Evolutionary conservation across 768 basidiomycete genomes (phyloP).

Genomic region (Russula brevipes): DNA sequence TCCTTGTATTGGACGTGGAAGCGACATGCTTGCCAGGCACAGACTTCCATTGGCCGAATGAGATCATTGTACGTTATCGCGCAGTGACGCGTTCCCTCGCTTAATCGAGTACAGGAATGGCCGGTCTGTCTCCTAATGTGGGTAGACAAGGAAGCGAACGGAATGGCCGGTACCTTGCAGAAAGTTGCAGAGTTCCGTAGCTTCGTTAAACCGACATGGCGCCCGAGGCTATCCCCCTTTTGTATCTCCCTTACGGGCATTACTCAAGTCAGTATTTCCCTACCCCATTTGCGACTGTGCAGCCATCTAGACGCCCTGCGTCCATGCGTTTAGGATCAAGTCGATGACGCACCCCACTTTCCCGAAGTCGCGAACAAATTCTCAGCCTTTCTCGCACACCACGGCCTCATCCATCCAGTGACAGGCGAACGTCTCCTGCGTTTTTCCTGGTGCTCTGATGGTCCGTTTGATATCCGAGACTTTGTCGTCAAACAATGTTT

Average conservation of each 20-base stretch:
- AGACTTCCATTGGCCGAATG: constrained; percentile 83
- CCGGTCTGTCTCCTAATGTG: constrained; percentile 87
- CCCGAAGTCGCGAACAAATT: constrained; percentile 60
- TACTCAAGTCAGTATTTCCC: constrained; percentile 61
- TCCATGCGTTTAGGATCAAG: constrained; percentile 56
- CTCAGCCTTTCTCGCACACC: constrained; percentile 59
- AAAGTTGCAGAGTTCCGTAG: constrained; percentile 79
- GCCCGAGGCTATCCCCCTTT: constrained; percentile 73
- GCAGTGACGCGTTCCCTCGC: neutral
- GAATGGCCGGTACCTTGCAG: constrained; percentile 53
- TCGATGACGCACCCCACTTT: constrained; percentile 75
- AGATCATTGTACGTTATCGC: constrained; percentile 74
- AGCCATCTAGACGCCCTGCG: neutral
- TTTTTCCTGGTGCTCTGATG: constrained; percentile 82
- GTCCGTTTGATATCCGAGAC: constrained; percentile 77
- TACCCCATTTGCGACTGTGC: neutral
- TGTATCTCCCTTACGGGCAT: constrained; percentile 89
- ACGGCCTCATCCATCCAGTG: constrained; percentile 60
- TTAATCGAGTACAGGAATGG: constrained; percentile 61
- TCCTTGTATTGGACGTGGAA: constrained; percentile 87
- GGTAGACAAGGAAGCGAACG: constrained; percentile 54
- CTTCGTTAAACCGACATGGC: constrained; percentile 86
- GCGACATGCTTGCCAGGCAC: constrained; percentile 70
- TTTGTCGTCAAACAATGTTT: constrained; percentile 89
- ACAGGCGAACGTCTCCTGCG: constrained; percentile 53